Evolutionary conservation across 73 alveolate genomes (phyloP), one percentile per base, ranked within the genome.

Genomic region (Uronychia binucleata): DNA sequence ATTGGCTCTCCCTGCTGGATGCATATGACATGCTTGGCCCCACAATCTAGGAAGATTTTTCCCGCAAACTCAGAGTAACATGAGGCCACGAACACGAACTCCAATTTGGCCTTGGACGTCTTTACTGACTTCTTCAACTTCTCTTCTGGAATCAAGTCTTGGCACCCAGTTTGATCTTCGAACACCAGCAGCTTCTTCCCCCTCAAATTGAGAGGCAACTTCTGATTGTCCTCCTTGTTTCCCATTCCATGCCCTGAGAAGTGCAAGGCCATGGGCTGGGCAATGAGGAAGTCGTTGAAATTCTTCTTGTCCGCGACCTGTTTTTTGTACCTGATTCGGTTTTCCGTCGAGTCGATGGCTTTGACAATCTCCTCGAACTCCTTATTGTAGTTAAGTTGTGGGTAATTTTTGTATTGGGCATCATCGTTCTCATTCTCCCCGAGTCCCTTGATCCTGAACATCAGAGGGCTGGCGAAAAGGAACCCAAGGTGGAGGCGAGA

Each of bases 11-110:
- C 91, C 33, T 60, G 59, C 59, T 59, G 27, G 11, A 91, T 84
- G 67, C 93, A 86, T 0, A 91, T 91, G 0, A 91, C 96, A 87
- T 91, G 96, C 84, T 87, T 91, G 1, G 92, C 96, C 31, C 96
- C 96, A 57, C 90, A 89, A 32, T 82, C 75, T n/a, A 57, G 88
- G 78, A 91, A 91, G 19, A 91, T 81, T 58, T 87, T 90, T 1
- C 96, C 96, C 14, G 92, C 93, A 59, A 82, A 81, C 76, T 91
- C 76, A 32, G 92, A 80, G 77, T 91, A 79, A 77, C 96, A 91
- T 5, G 92, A 82, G 0, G 96, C 92, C 0, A 91, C 91, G 34
- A 85, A 91, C 26, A 91, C 96, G 85, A 91, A 85, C 75, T 91
- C 96, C 30, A 83, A 74, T 27, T 80, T 79, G 26, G 85, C 67